These are phyloP conservation scores for Podaxis sp. DNA, from an alignment of 768 basidiomycete genomes.

Conservation along the genomic window DNA sequence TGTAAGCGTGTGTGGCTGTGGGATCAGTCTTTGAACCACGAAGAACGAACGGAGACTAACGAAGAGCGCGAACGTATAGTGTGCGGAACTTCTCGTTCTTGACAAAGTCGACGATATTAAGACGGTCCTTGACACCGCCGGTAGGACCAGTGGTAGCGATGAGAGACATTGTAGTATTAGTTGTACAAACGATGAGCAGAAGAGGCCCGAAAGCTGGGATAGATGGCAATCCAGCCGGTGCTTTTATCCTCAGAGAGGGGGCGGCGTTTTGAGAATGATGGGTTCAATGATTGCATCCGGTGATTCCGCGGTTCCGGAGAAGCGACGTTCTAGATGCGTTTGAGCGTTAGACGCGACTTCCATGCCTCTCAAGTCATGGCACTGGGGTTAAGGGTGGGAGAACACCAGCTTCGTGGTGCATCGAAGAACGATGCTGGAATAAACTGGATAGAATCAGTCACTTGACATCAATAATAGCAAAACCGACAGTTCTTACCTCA, in stretches of 20 bases:
- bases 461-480: neutral
- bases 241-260: neutral
- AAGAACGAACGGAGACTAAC: neutral
- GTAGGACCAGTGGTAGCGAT: neutral
- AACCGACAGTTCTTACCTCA: neutral
- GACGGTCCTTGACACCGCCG: conserved; percentile 23
- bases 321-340: no score
- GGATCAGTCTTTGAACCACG: neutral
- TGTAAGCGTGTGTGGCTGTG: conserved; percentile 8
- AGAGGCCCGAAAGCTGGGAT: neutral
- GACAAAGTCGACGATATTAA: conserved; percentile 40
- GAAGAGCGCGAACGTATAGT: conserved; percentile 45
- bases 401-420: neutral
- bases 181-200: no score
- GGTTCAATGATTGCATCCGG: neutral
- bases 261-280: neutral
- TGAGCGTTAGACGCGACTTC: neutral
- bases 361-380: neutral
- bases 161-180: neutral
- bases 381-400: neutral
- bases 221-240: neutral
- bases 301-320: neutral
- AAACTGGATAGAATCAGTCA: neutral
- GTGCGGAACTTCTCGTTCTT: conserved; percentile 42
- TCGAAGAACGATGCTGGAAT: neutral